phyloP scores from a whole-genome alignment of 805 yeast genomes.

The Candida loeiensis region DNA sequence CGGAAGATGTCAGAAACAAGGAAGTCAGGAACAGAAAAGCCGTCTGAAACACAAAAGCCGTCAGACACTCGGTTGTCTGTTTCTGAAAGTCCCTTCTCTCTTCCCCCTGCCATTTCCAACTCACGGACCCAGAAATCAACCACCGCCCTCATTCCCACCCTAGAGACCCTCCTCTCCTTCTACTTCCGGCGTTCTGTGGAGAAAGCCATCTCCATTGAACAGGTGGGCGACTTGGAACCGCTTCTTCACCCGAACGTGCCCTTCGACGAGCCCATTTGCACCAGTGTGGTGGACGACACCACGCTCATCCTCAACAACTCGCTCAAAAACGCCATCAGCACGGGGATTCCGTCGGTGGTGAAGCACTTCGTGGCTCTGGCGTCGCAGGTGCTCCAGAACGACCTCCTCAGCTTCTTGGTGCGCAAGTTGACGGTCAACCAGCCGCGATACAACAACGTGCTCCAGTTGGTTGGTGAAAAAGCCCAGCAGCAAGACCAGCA shows the following conservation, averaged over 20 bases:
- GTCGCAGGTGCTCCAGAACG: conserved; percentile 59
- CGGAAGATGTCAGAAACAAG: conserved; percentile 40
- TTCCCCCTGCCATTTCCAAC: conserved; percentile 10
- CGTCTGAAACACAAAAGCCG: conserved; percentile 50
- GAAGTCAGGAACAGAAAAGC: conserved; percentile 14
- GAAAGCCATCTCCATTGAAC: conserved; percentile 77
- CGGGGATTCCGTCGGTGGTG: conserved; percentile 62
- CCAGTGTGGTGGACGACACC: conserved; percentile 85
- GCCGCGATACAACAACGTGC: conserved; percentile 38
- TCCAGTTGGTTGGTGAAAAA: conserved; percentile 17
- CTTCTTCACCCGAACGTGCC: conserved; percentile 24
- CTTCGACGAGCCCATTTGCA: conserved; percentile 57
- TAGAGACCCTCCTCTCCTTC: conserved; percentile 60
- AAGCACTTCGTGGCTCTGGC: conserved; percentile 53
- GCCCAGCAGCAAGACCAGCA: conserved; percentile 1
- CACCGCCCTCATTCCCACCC: conserved; percentile 52
- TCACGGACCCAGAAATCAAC: neutral
- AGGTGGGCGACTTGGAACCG: conserved; percentile 53
- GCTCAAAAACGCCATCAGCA: conserved; percentile 60
- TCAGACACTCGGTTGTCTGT: too few species aligned
- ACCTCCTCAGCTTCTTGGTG: conserved; percentile 48
- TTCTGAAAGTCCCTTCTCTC: too few species aligned
- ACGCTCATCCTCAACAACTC: conserved; percentile 69
- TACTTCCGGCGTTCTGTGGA: conserved; percentile 76
- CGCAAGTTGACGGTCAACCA: conserved; percentile 35